Evolutionary conservation across 2,329 filamentous ascomycete species (phyloP).

Genomic region (Rutstroemia sp.): DNA sequence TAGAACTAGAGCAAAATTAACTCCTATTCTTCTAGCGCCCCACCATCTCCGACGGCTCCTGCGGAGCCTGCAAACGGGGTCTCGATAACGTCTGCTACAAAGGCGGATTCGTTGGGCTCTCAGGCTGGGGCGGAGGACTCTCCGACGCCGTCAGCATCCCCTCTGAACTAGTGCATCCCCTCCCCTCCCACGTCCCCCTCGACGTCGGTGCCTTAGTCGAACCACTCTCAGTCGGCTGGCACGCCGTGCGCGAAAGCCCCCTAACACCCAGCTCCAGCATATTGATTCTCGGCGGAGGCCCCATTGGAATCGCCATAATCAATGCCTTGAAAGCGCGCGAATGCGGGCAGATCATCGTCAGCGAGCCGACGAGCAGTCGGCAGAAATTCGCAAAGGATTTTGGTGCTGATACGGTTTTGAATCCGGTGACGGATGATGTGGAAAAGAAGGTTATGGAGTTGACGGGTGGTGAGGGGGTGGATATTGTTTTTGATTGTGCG

Average conservation of each 20-base stretch:
- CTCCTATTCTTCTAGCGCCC: conserved; percentile 35
- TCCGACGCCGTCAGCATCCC: conserved; percentile 47
- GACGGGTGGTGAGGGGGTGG: conserved; percentile 42
- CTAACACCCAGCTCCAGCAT: conserved; percentile 40
- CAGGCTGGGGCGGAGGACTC: conserved; percentile 43
- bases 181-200: conserved; percentile 45
- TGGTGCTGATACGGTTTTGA: conserved; percentile 47
- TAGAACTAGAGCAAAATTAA: no score
- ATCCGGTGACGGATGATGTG: conserved; percentile 44
- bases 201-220: conserved; percentile 53
- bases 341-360: conserved; percentile 48
- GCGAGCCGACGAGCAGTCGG: conserved; percentile 44
- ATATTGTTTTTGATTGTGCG: conserved; percentile 55
- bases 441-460: conserved; percentile 38
- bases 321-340: conserved; percentile 49
- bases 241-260: conserved; percentile 46
- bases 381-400: conserved; percentile 45
- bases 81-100: conserved; percentile 51
- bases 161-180: conserved; percentile 38
- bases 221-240: conserved; percentile 57
- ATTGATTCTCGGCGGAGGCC: conserved; percentile 53
- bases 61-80: conserved; percentile 45
- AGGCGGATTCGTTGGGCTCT: conserved; percentile 44
- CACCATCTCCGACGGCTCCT: conserved; percentile 49
- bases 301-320: conserved; percentile 54